Evolutionary conservation across 306 rosid species (phyloP).

Genomic region (Leucaena leucocephala): DNA sequence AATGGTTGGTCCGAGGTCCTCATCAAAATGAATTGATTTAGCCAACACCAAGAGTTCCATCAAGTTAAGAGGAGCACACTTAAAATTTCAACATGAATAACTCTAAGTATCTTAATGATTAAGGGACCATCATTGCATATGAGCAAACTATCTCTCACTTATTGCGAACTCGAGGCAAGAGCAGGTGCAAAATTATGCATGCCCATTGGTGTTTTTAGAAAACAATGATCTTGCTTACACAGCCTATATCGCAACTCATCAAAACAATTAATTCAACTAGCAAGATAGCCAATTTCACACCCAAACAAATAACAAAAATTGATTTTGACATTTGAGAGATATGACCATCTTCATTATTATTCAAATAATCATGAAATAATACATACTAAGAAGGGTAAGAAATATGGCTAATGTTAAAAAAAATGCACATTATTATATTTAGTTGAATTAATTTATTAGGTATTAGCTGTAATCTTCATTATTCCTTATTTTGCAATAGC

Average conservation of each 20-base stretch:
- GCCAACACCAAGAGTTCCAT: background rate
- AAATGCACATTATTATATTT: background rate
- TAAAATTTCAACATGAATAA: background rate
- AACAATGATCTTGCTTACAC: background rate
- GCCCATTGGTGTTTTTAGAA: background rate
- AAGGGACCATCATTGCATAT: background rate
- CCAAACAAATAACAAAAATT: background rate
- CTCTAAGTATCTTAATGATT: background rate
- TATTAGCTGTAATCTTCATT: background rate
- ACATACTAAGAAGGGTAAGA: background rate
- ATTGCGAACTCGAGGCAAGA: background rate
- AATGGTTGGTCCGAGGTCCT: background rate
- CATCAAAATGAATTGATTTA: background rate
- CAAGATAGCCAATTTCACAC: slow-evolving; percentile 1
- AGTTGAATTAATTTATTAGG: background rate
- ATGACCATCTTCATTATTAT: background rate
- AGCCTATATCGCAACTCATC: background rate
- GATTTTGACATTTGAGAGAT: slow-evolving; percentile 7
- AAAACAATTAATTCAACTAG: background rate
- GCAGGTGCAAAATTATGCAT: background rate
- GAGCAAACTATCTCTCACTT: background rate
- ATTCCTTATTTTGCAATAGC: background rate
- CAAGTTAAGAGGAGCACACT: background rate
- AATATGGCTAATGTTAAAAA: slow-evolving; percentile 2
- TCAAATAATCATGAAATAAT: slow-evolving; percentile 13